Evolutionary conservation across 345 rosid species (phyloP).

Genomic region (Erodium maritimum): DNA sequence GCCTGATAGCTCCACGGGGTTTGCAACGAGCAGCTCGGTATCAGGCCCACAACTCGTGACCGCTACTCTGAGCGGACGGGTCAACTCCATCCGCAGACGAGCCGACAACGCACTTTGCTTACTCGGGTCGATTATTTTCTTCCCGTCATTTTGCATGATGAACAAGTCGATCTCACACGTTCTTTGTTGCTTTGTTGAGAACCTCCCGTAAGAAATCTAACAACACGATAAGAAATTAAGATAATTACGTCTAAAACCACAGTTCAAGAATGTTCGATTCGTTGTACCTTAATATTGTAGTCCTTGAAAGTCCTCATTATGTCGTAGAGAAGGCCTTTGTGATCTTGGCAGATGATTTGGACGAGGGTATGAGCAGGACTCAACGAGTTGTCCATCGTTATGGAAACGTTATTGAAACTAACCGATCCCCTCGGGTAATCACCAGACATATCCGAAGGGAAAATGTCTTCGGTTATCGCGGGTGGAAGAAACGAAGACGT

Average conservation of each 20-base stretch:
- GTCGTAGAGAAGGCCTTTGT: constrained; percentile 86
- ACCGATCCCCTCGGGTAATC: constrained; percentile 27
- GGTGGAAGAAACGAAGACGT: constrained; percentile 55
- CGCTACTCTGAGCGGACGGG: constrained; percentile 75
- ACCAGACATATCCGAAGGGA: constrained; percentile 26
- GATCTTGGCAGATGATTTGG: constrained; percentile 76
- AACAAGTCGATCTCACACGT: constrained; percentile 84
- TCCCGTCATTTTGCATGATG: constrained; percentile 70
- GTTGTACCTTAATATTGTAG: constrained; percentile 72
- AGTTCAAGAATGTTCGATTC: constrained; percentile 3
- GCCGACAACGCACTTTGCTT: constrained; percentile 54
- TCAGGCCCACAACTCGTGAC: constrained; percentile 80
- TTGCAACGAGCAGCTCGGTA: constrained; percentile 76
- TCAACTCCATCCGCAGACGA: constrained; percentile 59
- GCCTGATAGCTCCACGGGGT: constrained; percentile 86
- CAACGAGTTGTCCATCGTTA: constrained; percentile 61
- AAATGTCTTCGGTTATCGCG: constrained; percentile 45
- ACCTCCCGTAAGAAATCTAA: constrained; percentile 91
- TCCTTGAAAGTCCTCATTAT: constrained; percentile 93
- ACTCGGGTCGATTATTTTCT: constrained; percentile 73
- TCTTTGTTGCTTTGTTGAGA: constrained; percentile 38
- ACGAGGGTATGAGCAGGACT: constrained; percentile 84
- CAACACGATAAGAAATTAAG: constrained; percentile 4
- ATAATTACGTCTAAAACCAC: background rate
- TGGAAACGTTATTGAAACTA: constrained; percentile 35